Base-by-base conservation (phyloP, 2,329 filamentous ascomycete species). In the Trichoderma harzianum region DNA sequence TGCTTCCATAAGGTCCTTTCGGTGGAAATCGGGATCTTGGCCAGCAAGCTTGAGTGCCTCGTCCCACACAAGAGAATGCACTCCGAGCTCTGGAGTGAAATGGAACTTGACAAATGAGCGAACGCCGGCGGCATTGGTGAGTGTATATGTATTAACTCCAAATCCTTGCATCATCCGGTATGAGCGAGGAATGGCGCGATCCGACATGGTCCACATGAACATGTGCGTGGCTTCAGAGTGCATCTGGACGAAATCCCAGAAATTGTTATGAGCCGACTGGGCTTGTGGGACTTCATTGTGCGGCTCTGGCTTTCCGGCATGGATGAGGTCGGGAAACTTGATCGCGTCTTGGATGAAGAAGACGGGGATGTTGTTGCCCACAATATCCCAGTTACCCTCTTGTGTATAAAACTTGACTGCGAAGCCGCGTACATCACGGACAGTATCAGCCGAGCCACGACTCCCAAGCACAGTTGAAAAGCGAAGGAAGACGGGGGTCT, bases 141-240 rank as follows among this genome's bases (percentile, higher is more conserved):
- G 85, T 0, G 88, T 92, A 76, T 86, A 95, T 0, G 93, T 95
- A 80, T 95, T 94, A 75, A 95, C 93, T 69, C 93, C 92, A 71
- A 95, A 95, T 0, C 93, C 93, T 75, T 95, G 92, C 91, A 95
- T 94, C 92, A 94, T 94, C 28, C 93, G 89, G 81, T 86, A 94
- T 0, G 91, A 93, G 3, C 91, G 87, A 1, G 92, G 92, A 70
- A 93, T 93, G 0, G 86, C 85, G 32, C 92, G 87, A 78, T 94
- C 93, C 10, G 89, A 92, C 90, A 94, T 93, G 34, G 89, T 84
- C 92, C 92, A 95, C 85, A 93, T 89, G 75, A 88, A 92, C 91
- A 93, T 94, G 79, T 94, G 92, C 0, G 91, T 93, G 0, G 91
- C 87, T 78, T 95, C 92, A 0, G 88, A 83, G 76, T 94, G 80